Evolutionary conservation across 2,329 filamentous ascomycete genomes (phyloP), one percentile per base, ranked within the genome.

Genomic region (Berkeleyomyces basicola): DNA sequence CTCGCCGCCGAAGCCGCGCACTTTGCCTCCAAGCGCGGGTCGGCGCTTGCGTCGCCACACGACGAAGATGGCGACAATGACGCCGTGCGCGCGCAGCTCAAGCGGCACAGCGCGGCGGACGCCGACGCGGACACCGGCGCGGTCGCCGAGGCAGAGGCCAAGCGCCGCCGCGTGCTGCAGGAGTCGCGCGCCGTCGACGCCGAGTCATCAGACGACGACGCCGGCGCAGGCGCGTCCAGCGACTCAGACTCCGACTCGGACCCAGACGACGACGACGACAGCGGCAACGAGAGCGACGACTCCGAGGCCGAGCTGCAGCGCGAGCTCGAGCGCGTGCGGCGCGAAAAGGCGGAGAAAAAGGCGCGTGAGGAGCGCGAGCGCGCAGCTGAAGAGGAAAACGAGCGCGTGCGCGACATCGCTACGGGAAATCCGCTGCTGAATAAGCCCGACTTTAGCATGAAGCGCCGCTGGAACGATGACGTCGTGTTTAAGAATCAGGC

Each of bases 401-500:
- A 87, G 70, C 81, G 88, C 65, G 92, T 96, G 73, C 81, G 84
- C 67, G 88, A 96, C 69, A 95, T 97, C 69, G 92, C 93, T 43
- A 77, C 88, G 49, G 93, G 93, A 5, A 99, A 99, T 72, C 93
- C 93, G 46, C 76, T 99, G 60, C 80, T 99, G 63, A 96, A 97
- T 59, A 88, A 88, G 72, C 75, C 82, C 23, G 90, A 96, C 68
- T 97, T 95, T 72, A 90, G 86, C 64, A 85, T 96, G 70, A 96
- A 96, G 79, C 79, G 89, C 68, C 78, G 91, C 68, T 99, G 93
- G 93, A 93, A 99, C 69, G 93, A 99, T 69, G 93, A 99, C 72
- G 93, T 99, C 10, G 91, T 99, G 2, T 99, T 99, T 77, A 97
- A 96, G 78, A 99, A 99, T 73, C 93, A 99, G 76, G 93, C 92